Base-by-base conservation (phyloP, 371 early-diverging fungal genomes). In the Lichtheimia hyalospora region DNA sequence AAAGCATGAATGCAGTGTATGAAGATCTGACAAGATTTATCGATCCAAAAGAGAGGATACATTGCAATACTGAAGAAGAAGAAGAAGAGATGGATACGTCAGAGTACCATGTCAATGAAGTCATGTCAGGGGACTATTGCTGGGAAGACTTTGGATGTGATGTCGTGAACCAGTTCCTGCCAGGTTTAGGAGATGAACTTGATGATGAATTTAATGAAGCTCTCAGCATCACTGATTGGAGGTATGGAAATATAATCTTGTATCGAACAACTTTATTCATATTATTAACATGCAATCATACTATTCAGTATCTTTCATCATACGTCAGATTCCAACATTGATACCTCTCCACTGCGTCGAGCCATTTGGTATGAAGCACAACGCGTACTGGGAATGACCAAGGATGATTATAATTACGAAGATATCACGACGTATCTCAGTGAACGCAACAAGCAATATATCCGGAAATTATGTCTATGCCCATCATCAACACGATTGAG, bases 121-220 rank as follows among this genome's bases (percentile, higher is more conserved):
- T 84, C 46, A 77, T 79, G 61, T 69, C 86, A 18, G 74, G 77
- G 15, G 88, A 88, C n/a, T 88, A 84, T 62, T 74, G 81, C 14
- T 88, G 86, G 86, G 87, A 87, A 62, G 85, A 86, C 14, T 85
- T 86, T 58, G 87, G 86, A 5, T 77, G 80, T n/a, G 77, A 75
- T 28, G 60, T 86, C n/a, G 77, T 84, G 6, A 79, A 81, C n/a
- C 82, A 84, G 44, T 87, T 71, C 63, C 61, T 88, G 16, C 84
- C 82, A 13, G 84, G 77, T 15, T 62, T 83, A 27, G 86, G 85
- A n/a, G 87, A 88, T 54, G 62, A 70, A 4, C 58, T 88, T 1
- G 84, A 85, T 43, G 76, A 79, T 21, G 87, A 85, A 57, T 87
- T 87, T 50, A 65, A 72, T 14, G 85, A 84, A 67, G 81, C 84